These are phyloP conservation scores for Micromonas pusilla DNA, from an alignment of 139 green algal species.

Conservation along the genomic window DNA sequence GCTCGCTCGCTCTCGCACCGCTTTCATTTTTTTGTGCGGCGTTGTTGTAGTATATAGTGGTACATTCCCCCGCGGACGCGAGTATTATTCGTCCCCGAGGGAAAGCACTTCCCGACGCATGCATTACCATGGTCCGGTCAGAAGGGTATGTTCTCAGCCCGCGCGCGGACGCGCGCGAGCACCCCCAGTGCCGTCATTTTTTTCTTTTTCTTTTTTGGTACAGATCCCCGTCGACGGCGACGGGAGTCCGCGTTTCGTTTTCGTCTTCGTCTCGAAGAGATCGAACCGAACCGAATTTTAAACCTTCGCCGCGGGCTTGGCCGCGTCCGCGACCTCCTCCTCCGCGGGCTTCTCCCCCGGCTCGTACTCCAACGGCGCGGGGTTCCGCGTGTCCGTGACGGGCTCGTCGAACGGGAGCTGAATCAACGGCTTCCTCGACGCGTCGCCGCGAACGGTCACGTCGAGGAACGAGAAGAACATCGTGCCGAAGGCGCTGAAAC, in stretches of 20 bases:
- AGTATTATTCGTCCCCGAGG: not conserved
- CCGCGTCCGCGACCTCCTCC: too few species aligned
- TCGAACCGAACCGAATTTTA: too few species aligned
- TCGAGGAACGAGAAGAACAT: constrained; percentile 10
- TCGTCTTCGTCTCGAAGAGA: too few species aligned
- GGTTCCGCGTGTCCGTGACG: too few species aligned
- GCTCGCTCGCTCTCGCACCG: not conserved
- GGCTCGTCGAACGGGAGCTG: not conserved
- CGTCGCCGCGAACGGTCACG: not conserved
- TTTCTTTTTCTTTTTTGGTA: not conserved
- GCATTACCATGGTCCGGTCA: constrained; percentile 20
- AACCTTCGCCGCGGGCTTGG: too few species aligned
- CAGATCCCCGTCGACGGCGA: too few species aligned
- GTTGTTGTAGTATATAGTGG: not conserved
- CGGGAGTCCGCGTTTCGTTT: too few species aligned
- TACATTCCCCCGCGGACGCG: not conserved
- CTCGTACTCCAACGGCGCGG: too few species aligned
- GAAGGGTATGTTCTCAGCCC: constrained; percentile 23
- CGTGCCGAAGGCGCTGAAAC: constrained; percentile 2
- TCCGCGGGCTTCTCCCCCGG: too few species aligned
- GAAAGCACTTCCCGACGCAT: constrained; percentile 15
- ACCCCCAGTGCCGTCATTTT: not conserved
- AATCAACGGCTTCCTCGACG: not conserved
- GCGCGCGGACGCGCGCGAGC: not conserved
- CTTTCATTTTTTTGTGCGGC: not conserved